Percentiles rank a stretch among this genome's conserved stretches.
phyloP scores from a whole-genome alignment of 208 protist species.

The Crithidia fasciculata region DNA sequence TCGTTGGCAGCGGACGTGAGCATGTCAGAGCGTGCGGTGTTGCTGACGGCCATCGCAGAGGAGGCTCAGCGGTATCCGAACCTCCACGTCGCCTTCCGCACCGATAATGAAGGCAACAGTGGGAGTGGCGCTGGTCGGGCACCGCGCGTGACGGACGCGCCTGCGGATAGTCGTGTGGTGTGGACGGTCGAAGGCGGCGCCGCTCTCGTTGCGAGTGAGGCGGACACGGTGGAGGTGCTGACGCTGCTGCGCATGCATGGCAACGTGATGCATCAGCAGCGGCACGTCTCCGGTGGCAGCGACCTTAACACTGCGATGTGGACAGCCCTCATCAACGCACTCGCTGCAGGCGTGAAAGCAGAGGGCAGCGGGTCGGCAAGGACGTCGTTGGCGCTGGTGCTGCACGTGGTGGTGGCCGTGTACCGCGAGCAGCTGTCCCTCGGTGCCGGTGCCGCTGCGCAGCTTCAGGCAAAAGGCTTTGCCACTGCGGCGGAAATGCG shows the following conservation, averaged over 20 bases:
- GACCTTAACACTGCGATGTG: conserved; percentile 7
- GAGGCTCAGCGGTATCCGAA: conserved; percentile 24
- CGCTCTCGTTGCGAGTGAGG: neutral
- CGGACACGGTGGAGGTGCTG: conserved; percentile 11
- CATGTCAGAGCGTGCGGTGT: conserved; percentile 22
- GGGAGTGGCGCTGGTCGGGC: neutral
- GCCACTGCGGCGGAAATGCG: neutral
- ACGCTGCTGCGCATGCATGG: conserved; percentile 24
- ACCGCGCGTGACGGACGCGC: neutral
- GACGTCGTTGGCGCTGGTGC: conserved; percentile 12
- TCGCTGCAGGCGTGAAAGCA: neutral
- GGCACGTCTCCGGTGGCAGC: too few species aligned
- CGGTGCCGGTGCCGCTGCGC: neutral
- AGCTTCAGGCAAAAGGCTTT: neutral
- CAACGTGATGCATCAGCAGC: neutral
- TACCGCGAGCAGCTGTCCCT: conserved; percentile 13
- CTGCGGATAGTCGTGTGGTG: neutral
- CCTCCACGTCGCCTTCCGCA: conserved; percentile 32
- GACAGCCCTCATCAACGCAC: neutral
- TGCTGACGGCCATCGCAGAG: conserved; percentile 20
- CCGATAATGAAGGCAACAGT: neutral
- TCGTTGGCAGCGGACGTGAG: conserved; percentile 10
- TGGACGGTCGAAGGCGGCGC: conserved; percentile 6
- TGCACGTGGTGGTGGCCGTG: conserved; percentile 19
- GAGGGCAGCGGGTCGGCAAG: neutral